Percentiles rank a stretch among this genome's conserved stretches.
Evolutionary conservation across 2,329 filamentous ascomycete genomes (phyloP).

Genomic region (Coniochaeta sp.): DNA sequence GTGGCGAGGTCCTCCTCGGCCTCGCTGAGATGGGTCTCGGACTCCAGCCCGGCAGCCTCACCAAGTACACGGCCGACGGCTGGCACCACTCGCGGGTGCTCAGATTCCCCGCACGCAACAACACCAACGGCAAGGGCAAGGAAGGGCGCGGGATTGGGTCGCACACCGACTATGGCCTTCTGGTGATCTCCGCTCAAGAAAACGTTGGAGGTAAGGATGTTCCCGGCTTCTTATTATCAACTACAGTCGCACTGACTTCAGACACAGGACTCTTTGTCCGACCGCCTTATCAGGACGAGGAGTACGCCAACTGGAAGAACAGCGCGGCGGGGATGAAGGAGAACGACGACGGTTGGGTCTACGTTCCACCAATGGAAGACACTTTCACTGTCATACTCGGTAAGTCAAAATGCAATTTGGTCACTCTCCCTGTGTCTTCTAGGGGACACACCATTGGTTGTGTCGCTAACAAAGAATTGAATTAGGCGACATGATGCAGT

Average conservation of each 20-base stretch:
- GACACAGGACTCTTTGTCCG: constrained; percentile 35
- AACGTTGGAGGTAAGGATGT: constrained; percentile 34
- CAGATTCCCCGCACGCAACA: constrained; percentile 25
- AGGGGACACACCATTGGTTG: not conserved
- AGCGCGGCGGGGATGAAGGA: constrained; percentile 36
- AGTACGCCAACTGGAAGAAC: constrained; percentile 36
- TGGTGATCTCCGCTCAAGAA: constrained; percentile 43
- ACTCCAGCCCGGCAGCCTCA: constrained; percentile 31
- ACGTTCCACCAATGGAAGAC: constrained; percentile 34
- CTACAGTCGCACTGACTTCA: not conserved
- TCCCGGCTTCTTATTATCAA: not conserved
- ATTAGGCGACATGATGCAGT: constrained; percentile 45
- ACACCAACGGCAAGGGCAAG: constrained; percentile 41
- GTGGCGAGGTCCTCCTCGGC: constrained; percentile 36
- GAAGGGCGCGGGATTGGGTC: constrained; percentile 42
- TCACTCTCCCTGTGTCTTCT: not conserved
- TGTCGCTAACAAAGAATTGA: not conserved
- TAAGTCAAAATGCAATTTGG: constrained; percentile 12
- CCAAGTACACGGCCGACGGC: constrained; percentile 35
- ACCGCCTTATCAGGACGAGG: constrained; percentile 31
- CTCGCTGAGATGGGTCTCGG: constrained; percentile 38
- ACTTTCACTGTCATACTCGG: constrained; percentile 43
- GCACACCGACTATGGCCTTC: constrained; percentile 44
- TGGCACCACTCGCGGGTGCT: constrained; percentile 43
- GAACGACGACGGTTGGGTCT: constrained; percentile 38